phyloP scores from a whole-genome alignment of 208 protist genomes.

The Crithidia fasciculata region DNA sequence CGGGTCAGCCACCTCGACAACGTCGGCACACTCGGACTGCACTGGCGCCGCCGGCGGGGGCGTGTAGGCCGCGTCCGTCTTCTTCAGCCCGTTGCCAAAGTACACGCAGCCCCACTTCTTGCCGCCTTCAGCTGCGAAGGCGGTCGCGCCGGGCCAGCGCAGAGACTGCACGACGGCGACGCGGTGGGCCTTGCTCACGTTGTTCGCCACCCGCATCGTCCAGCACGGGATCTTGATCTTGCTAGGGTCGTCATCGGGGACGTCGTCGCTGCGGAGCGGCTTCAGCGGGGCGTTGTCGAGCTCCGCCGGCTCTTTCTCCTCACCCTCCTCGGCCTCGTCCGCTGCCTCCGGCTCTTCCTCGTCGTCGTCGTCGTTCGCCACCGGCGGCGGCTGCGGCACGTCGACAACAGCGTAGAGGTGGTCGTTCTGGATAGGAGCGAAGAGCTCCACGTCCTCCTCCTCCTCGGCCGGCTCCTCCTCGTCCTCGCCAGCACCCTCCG shows the following conservation, averaged over 20 bases:
- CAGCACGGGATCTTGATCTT: conserved; percentile 89
- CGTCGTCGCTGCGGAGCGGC: conserved; percentile 78
- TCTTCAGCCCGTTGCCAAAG: conserved; percentile 91
- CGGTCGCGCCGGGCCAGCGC: conserved; percentile 88
- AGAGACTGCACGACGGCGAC: conserved; percentile 87
- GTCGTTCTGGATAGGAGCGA: conserved; percentile 79
- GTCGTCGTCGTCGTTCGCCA: conserved; percentile 81
- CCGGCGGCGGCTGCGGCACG: conserved; percentile 84
- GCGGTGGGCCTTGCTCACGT: conserved; percentile 82
- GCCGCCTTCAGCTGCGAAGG: conserved; percentile 79
- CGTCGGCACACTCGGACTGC: conserved; percentile 80
- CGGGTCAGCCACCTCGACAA: conserved; percentile 86
- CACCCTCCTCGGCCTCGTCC: conserved; percentile 25
- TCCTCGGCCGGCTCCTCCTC: conserved; percentile 69
- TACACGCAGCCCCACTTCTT: conserved; percentile 87
- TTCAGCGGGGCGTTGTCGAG: conserved; percentile 81
- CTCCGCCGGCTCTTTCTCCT: conserved; percentile 59
- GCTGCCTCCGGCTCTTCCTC: conserved; percentile 65
- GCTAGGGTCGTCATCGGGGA: conserved; percentile 83
- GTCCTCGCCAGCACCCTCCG: conserved; percentile 53
- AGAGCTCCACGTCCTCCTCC: conserved; percentile 89
- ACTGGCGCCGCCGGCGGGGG: conserved; percentile 79
- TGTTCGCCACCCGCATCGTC: conserved; percentile 80
- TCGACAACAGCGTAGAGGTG: conserved; percentile 85
- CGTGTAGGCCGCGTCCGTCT: conserved; percentile 87